Conservation (phyloP, 805 yeast species). For the Candida ulmi region DNA sequence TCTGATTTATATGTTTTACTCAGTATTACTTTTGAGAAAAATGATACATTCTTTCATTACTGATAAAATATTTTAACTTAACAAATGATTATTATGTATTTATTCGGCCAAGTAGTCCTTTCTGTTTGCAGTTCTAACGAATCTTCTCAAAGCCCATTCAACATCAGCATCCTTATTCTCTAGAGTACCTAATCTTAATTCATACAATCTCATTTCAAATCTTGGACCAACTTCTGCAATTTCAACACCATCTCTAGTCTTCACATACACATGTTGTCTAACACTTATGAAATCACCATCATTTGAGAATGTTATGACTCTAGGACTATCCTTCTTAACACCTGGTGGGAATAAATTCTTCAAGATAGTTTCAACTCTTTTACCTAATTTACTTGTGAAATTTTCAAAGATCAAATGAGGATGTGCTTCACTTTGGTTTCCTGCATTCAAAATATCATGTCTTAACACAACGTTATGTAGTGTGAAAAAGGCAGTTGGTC, state of each 20-base stretch:
- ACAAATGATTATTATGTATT: not conserved
- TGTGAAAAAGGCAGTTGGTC: slow-evolving; percentile 93
- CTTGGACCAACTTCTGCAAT: slow-evolving; percentile 98
- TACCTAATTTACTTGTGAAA: slow-evolving; percentile 74
- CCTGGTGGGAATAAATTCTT: slow-evolving; percentile 96
- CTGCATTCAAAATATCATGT: slow-evolving; percentile 83
- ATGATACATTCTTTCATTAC: no score
- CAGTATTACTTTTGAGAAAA: no score
- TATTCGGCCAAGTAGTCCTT: slow-evolving; percentile 64
- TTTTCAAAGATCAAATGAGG: slow-evolving; percentile 94
- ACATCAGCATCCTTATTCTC: slow-evolving; percentile 96
- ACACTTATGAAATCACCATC: slow-evolving; percentile 89
- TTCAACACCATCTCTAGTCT: slow-evolving; percentile 83
- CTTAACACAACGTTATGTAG: slow-evolving; percentile 90
- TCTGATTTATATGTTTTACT: no score
- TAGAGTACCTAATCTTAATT: slow-evolving; percentile 80
- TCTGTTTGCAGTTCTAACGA: slow-evolving; percentile 91
- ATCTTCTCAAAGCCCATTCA: slow-evolving; percentile 95
- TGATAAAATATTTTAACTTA: no score
- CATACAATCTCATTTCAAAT: slow-evolving; percentile 92
- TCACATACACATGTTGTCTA: slow-evolving; percentile 91
- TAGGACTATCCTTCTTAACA: slow-evolving; percentile 80
- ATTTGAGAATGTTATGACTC: slow-evolving; percentile 92
- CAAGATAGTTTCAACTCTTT: slow-evolving; percentile 71
- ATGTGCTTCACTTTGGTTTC: slow-evolving; percentile 84